Percentiles rank a stretch among this genome's conserved stretches.
Evolutionary conservation across 2,329 filamentous ascomycete species (phyloP).

Genomic region (Phoma herbarum): DNA sequence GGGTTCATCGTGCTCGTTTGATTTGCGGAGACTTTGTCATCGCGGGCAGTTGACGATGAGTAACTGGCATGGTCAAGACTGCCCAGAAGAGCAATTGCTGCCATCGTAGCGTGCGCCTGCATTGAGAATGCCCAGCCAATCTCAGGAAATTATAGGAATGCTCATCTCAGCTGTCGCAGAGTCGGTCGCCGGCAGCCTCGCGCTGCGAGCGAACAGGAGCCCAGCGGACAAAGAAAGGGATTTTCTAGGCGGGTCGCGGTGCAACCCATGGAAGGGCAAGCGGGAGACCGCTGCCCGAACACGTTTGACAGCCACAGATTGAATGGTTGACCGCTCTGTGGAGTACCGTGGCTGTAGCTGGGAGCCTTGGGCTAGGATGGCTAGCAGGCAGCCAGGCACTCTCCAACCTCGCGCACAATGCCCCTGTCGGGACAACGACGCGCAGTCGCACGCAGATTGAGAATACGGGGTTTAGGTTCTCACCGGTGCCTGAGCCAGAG

Average conservation of each 20-base stretch:
- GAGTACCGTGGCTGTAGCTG: slow-evolving; percentile 32
- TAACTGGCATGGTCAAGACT: neutral
- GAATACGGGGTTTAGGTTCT: neutral
- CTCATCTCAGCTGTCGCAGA: slow-evolving; percentile 20
- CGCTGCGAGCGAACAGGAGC: slow-evolving; percentile 9
- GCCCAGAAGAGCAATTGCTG: slow-evolving; percentile 10
- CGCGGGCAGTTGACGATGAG: slow-evolving; percentile 6
- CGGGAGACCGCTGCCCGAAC: slow-evolving; percentile 27
- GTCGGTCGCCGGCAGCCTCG: slow-evolving; percentile 20
- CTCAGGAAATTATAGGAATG: slow-evolving; percentile 12
- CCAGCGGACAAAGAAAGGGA: slow-evolving; percentile 16
- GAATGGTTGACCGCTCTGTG: slow-evolving; percentile 39
- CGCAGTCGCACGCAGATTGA: slow-evolving; percentile 8
- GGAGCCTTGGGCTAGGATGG: slow-evolving; percentile 37
- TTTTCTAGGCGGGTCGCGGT: slow-evolving; percentile 13
- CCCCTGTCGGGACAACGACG: slow-evolving; percentile 7
- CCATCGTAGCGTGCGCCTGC: neutral
- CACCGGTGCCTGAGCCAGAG: slow-evolving; percentile 19
- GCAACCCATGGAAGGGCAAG: slow-evolving; percentile 19
- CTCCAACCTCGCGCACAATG: slow-evolving; percentile 14
- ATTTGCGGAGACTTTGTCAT: slow-evolving; percentile 15
- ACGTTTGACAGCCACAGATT: slow-evolving; percentile 37
- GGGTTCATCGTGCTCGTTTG: neutral
- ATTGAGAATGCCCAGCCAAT: slow-evolving; percentile 8
- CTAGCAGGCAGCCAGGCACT: slow-evolving; percentile 34